phyloP scores from a whole-genome alignment of 768 basidiomycete genomes.

The Sarcodon sp. region DNA sequence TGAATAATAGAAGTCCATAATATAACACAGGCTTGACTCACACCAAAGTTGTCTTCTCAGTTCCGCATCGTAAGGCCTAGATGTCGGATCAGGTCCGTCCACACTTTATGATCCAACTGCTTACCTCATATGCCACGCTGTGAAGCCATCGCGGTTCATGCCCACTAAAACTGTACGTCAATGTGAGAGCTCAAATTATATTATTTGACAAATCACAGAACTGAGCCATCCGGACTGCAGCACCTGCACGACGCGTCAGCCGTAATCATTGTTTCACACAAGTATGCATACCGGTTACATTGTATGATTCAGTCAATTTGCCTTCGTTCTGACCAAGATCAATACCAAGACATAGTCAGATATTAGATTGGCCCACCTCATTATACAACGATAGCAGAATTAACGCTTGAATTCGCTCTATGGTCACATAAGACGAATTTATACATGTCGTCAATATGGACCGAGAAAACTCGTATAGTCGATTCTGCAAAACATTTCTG shows the following conservation, averaged over 20 bases:
- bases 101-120: no score
- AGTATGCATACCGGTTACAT: neutral
- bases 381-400: slow-evolving; percentile 4
- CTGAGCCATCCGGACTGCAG: slow-evolving; percentile 13
- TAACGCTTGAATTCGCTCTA: slow-evolving; percentile 11
- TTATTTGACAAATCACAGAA: slow-evolving; percentile 4
- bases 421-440: slow-evolving; percentile 5
- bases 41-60: slow-evolving; percentile 11
- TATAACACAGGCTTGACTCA: slow-evolving; percentile 3
- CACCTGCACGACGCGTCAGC: neutral
- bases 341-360: neutral
- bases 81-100: no score
- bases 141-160: slow-evolving; percentile 11
- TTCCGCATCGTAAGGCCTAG: slow-evolving; percentile 9
- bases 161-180: slow-evolving; percentile 3
- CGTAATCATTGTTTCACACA: neutral
- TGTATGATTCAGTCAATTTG: slow-evolving; percentile 1
- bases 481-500: slow-evolving; percentile 8
- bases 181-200: neutral
- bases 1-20: no score
- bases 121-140: slow-evolving; percentile 8
- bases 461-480: slow-evolving; percentile 8
- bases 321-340: slow-evolving; percentile 1
- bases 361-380: neutral
- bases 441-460: slow-evolving; percentile 6